phyloP scores from a whole-genome alignment of 1,284 basidiomycete genomes.

The Ceratorhiza oryzae-sativae region DNA sequence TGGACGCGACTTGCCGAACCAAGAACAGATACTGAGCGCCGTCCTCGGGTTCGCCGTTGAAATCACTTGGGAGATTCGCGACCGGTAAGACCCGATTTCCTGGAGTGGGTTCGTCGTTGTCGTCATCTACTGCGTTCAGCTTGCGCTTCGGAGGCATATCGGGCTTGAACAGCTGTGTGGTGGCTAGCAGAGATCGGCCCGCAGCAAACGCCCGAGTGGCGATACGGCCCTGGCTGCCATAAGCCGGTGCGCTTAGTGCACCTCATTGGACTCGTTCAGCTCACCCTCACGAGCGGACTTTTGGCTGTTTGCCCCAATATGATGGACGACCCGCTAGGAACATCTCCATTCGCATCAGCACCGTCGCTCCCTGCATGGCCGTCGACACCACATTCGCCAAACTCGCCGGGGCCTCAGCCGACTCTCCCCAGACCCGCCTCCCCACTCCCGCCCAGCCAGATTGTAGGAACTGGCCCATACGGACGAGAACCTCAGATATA shows the following conservation, averaged over 20 bases:
- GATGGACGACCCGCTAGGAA: constrained; percentile 35
- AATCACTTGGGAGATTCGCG: constrained; percentile 41
- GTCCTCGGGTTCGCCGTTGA: constrained; percentile 40
- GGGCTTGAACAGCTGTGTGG: neutral
- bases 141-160: constrained; percentile 28
- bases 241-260: constrained; percentile 15
- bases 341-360: constrained; percentile 26
- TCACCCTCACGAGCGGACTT: neutral
- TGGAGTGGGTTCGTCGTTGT: neutral
- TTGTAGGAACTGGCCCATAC: constrained; percentile 53
- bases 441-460: constrained; percentile 31
- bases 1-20: constrained; percentile 40
- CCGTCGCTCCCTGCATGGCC: constrained; percentile 29
- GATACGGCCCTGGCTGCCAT: neutral
- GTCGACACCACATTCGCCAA: constrained; percentile 26
- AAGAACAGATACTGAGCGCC: constrained; percentile 42
- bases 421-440: constrained; percentile 32
- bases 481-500: constrained; percentile 83
- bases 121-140: neutral
- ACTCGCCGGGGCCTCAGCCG: constrained; percentile 22
- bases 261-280: constrained; percentile 2
- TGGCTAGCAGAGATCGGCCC: neutral
- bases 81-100: constrained; percentile 42
- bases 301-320: neutral
- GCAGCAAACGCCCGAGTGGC: neutral